A percentile compares a stretch with the other conserved stretches of the same genome.
These are phyloP conservation scores for Plenodomus tracheiphilus DNA, from an alignment of 2,329 filamentous ascomycete genomes.

Conservation along the genomic window DNA sequence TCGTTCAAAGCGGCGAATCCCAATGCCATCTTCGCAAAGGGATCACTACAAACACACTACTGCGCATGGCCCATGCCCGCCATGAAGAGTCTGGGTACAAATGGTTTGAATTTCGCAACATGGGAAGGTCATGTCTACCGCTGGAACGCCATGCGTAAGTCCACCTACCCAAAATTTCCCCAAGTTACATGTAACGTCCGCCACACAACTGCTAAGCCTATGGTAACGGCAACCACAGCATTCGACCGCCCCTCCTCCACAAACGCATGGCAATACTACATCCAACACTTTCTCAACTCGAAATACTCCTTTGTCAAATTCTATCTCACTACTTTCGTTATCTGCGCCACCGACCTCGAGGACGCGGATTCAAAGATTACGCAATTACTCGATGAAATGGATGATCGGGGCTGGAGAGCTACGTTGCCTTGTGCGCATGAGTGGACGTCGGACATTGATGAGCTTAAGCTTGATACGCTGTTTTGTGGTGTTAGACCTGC, in stretches of 20 bases:
- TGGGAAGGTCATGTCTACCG: constrained; percentile 36
- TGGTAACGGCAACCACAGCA: constrained; percentile 11
- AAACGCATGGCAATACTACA: constrained; percentile 37
- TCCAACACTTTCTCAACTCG: constrained; percentile 34
- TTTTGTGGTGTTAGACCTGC: constrained; percentile 24
- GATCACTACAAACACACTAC: constrained; percentile 33
- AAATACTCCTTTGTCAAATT: constrained; percentile 33
- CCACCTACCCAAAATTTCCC: too few species aligned
- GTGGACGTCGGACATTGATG: constrained; percentile 22
- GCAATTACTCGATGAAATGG: constrained; percentile 22
- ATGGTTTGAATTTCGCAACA: constrained; percentile 25
- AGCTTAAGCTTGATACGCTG: constrained; percentile 23
- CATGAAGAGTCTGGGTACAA: constrained; percentile 25
- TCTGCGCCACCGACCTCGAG: constrained; percentile 20
- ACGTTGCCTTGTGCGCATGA: constrained; percentile 14
- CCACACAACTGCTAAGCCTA: too few species aligned
- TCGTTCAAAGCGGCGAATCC: constrained; percentile 22
- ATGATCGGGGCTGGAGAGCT: constrained; percentile 27
- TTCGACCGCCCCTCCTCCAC: constrained; percentile 33
- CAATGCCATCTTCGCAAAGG: constrained; percentile 28
- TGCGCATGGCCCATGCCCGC: constrained; percentile 38
- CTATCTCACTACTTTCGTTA: constrained; percentile 33
- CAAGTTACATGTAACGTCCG: too few species aligned
- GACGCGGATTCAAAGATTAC: constrained; percentile 22
- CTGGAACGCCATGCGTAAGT: constrained; percentile 37